Evolutionary conservation across 2,329 filamentous ascomycete genomes (phyloP), one percentile per base, ranked within the genome.

Genomic region (Huntiella moniliformis): DNA sequence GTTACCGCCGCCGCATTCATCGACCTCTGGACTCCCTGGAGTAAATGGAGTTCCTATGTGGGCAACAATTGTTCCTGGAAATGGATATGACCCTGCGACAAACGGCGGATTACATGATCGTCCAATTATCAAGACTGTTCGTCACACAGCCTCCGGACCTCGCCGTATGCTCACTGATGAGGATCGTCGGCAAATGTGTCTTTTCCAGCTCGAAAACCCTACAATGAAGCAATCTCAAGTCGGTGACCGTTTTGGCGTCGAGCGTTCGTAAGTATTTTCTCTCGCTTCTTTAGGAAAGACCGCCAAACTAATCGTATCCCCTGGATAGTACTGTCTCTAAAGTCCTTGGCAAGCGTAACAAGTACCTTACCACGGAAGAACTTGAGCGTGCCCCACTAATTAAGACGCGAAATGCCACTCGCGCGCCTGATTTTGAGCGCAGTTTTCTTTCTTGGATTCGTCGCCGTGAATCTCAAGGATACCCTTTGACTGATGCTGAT

Each of bases 221-320:
- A 79, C 76, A 42, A 79, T 85, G 39, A 94, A 94, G 63, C 91
- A 98, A 65, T 91, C 86, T 13, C 88, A 96, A 57, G 98, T 98
- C 63, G 91, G 91, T 63, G 81, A 79, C 49, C 77, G 86, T 59
- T 98, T 98, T 63, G 88, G 87, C 33, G 91, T 98, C 44, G 91
- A 98, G 65, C 70, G 91, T 79, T 96, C 91, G 91, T 96, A 77
- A 60, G 43, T 34, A 28, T 28, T 34, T 42, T 34, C 22, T 5
- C n/a, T 13, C 15, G 12, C 39, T 31, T 31, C 5, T 28, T 31
- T 28, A 5, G 3, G n/a, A 32, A 42, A 16, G 4, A 28, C 8
- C 22, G 11, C 13, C 10, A 36, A 41, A 32, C 39, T 47, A 44
- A 44, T 28, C 17, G 10, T 4, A 47, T 46, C 7, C 11, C 8